phyloP scores from a whole-genome alignment of 768 basidiomycete genomes.

The Lactarius sp. region DNA sequence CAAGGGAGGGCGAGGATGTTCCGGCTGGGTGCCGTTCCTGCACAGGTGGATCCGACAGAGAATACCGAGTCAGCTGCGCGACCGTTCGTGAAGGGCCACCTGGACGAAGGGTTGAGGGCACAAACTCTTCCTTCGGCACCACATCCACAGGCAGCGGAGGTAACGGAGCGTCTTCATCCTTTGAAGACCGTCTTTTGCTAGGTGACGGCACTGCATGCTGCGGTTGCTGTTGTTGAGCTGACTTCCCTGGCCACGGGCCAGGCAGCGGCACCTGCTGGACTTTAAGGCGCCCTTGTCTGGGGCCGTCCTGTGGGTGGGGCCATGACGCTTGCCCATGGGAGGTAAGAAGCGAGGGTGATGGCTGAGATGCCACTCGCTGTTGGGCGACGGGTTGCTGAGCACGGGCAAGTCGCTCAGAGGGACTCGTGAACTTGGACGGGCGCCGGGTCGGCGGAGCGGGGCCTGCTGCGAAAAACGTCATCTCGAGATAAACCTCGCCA shows the following conservation, averaged over 20 bases:
- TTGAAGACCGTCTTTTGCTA: slow-evolving; percentile 4
- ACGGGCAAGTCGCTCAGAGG: slow-evolving; percentile 18
- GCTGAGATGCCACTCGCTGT: slow-evolving; percentile 2
- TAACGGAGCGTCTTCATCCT: slow-evolving; percentile 1
- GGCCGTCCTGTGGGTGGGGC: not conserved
- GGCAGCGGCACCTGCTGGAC: slow-evolving; percentile 13
- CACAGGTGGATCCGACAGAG: not conserved
- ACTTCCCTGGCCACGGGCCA: slow-evolving; percentile 10
- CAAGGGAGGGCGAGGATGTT: not conserved
- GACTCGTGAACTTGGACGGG: slow-evolving; percentile 30
- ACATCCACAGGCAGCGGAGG: slow-evolving; percentile 11
- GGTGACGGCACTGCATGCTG: not conserved
- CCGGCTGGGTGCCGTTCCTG: slow-evolving; percentile 1
- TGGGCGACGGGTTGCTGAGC: slow-evolving; percentile 10
- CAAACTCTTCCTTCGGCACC: slow-evolving; percentile 8
- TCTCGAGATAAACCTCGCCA: slow-evolving; percentile 87
- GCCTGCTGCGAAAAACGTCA: slow-evolving; percentile 83
- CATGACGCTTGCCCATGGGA: slow-evolving; percentile 3
- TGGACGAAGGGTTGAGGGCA: slow-evolving; percentile 18
- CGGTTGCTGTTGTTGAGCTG: slow-evolving; percentile 9
- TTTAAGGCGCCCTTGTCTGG: slow-evolving; percentile 4
- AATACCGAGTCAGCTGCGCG: not conserved
- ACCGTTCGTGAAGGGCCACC: slow-evolving; percentile 7
- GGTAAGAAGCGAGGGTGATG: not conserved
- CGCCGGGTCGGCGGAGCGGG: slow-evolving; percentile 42